Evolutionary conservation across 305 asterid genomes (phyloP).

Genomic region (Fraxinus angustifolia): DNA sequence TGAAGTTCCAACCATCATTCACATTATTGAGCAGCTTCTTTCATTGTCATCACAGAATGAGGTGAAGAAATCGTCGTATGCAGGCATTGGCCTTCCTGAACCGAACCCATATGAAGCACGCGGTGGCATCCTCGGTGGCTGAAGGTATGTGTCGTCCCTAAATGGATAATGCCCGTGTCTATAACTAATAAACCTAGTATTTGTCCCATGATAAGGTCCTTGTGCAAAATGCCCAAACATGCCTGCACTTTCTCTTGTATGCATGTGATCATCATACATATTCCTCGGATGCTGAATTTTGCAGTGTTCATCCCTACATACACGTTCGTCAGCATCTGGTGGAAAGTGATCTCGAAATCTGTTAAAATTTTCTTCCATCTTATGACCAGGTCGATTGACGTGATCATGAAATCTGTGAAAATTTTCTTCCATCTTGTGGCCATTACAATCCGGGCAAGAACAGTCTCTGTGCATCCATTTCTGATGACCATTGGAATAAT

Average conservation of each 20-base stretch:
- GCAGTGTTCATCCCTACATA: slow-evolving; percentile 32
- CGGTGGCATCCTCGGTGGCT: not conserved
- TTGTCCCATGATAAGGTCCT: not conserved
- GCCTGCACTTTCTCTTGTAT: not conserved
- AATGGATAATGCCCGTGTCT: not conserved
- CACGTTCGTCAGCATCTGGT: slow-evolving; percentile 16
- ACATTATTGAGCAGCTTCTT: slow-evolving; percentile 8
- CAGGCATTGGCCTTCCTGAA: not conserved
- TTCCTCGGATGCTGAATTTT: slow-evolving; percentile 22
- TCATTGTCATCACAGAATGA: not conserved
- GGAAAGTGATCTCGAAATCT: slow-evolving; percentile 27
- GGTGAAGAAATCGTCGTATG: not conserved
- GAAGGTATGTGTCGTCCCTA: not conserved
- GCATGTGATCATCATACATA: not conserved
- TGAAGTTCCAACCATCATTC: not conserved
- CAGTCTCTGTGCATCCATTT: not conserved
- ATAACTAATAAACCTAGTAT: not conserved
- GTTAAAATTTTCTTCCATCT: slow-evolving; percentile 19
- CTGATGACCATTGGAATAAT: not conserved
- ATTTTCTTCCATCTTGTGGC: not conserved
- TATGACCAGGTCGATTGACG: not conserved
- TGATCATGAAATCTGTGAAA: slow-evolving; percentile 28
- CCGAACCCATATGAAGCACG: not conserved
- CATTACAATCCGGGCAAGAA: not conserved
- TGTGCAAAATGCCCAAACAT: not conserved